Conservation (phyloP, 2,329 filamentous ascomycete genomes). For the Cladobotryum protrusum region DNA sequence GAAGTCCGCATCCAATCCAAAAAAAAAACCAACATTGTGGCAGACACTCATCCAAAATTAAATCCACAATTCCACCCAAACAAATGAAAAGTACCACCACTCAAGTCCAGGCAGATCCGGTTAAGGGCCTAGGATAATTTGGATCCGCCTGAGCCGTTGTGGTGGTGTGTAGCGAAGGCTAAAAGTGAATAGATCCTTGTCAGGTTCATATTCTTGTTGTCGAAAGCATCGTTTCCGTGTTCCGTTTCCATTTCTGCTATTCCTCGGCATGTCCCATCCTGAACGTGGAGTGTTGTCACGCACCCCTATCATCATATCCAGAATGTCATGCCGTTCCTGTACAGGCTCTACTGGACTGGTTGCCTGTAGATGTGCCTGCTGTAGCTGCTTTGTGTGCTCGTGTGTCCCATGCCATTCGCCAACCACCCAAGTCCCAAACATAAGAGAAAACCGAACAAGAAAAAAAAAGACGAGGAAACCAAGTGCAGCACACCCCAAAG, state of each 20-base stretch:
- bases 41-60: neutral
- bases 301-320: conserved; percentile 11
- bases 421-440: neutral
- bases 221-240: neutral
- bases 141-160: neutral
- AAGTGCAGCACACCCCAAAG: conserved; percentile 4
- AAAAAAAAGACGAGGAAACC: conserved; percentile 9
- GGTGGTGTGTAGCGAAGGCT: neutral
- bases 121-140: neutral
- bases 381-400: conserved; percentile 6
- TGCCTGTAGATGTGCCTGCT: conserved; percentile 10
- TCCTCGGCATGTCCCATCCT: conserved; percentile 7
- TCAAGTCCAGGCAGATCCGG: neutral
- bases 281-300: conserved; percentile 2
- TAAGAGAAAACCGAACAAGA: conserved; percentile 12
- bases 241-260: neutral
- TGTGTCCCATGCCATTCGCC: conserved; percentile 9
- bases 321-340: conserved; percentile 9
- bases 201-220: neutral
- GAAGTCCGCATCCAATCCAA: neutral
- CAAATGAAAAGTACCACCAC: neutral
- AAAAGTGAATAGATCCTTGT: neutral
- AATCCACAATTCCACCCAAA: neutral
- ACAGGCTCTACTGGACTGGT: conserved; percentile 9
- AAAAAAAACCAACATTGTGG: neutral